These are phyloP conservation scores for Cryptosporidium xiaoi DNA, from an alignment of 169 alveolate genomes.

Conservation along the genomic window DNA sequence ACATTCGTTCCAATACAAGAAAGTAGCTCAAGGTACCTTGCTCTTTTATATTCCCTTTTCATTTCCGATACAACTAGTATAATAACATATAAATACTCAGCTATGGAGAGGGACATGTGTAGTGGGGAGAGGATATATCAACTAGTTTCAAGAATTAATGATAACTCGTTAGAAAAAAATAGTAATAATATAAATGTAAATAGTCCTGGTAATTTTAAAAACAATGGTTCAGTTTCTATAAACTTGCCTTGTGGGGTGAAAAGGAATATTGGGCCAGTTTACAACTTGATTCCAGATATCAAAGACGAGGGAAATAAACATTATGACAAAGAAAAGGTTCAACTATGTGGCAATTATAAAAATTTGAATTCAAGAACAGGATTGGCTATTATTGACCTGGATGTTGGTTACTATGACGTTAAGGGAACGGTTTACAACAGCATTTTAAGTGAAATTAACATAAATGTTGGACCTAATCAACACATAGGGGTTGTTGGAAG, in stretches of 20 bases:
- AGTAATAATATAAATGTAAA: not conserved
- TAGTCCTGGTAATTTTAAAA: not conserved
- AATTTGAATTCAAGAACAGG: conserved; percentile 25
- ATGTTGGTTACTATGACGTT: conserved; percentile 50
- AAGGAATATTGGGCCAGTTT: not conserved
- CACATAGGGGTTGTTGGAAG: conserved; percentile 79
- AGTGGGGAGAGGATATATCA: conserved; percentile 41
- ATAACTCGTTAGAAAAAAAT: not conserved
- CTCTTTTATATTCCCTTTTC: conserved; percentile 37
- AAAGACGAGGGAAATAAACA: not conserved
- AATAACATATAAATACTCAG: conserved; percentile 45
- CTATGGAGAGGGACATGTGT: conserved; percentile 74
- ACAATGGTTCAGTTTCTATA: not conserved
- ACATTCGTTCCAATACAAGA: conserved; percentile 20
- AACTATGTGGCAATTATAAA: not conserved
- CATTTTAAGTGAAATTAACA: conserved; percentile 57
- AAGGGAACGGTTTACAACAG: conserved; percentile 7
- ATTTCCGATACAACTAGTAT: conserved; percentile 60
- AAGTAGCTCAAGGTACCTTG: conserved; percentile 38
- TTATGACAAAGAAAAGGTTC: too few species aligned
- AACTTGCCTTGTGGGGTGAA: not conserved
- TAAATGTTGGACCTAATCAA: conserved; percentile 75
- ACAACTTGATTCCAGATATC: not conserved
- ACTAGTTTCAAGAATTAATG: conserved; percentile 6
- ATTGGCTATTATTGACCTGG: conserved; percentile 35